Base-by-base conservation (phyloP, 345 rosid species). In the Rhizophora apiculata region DNA sequence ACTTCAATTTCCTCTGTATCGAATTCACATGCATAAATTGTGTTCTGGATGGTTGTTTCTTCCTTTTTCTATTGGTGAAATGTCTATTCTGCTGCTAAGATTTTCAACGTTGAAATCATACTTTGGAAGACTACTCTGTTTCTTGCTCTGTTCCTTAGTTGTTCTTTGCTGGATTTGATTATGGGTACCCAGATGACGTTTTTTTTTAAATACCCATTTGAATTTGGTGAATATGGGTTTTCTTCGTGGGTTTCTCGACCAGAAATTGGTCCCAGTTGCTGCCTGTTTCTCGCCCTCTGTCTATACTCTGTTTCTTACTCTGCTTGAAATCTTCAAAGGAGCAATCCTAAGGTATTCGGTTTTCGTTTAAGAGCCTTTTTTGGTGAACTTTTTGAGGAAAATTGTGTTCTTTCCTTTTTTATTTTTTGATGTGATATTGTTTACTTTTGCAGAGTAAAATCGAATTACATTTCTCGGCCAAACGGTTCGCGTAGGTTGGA, bases 41-140 rank as follows among this genome's bases (percentile, higher is more conserved):
- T 76, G 69, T 43, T 75, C 79, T 74, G 74, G 24, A 78, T 43
- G 60, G 24, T 49, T 64, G 51, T 74, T 73, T 63, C 62, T 63
- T 54, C 55, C 30, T 36, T 67, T 73, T 72, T 68, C 52, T 69
- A 20, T 85, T 7, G 94, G 91, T 94, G 73, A 73, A 69, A 67
- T 64, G 96, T 89, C 96, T 63, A 74, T 81, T 85, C 66, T 59
- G 5, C 73, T 60, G 78, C 70, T 69, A 79, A 60, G 26, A 27
- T 56, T 69, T 82, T 84, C 88, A 85, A 83, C 70, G 69, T 72
- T 55, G 76, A 80, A 75, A 81, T 84, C 71, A 70, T 34, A 64
- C 72, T 62, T 65, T 62, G 34, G 62, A 68, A 82, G 74, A 75
- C 70, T 72, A 37, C 73, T 67, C 63, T 80, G 70, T 75, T 70